Conservation (phyloP, 2,329 filamentous ascomycete genomes). For the Calonectria leucothoes region DNA sequence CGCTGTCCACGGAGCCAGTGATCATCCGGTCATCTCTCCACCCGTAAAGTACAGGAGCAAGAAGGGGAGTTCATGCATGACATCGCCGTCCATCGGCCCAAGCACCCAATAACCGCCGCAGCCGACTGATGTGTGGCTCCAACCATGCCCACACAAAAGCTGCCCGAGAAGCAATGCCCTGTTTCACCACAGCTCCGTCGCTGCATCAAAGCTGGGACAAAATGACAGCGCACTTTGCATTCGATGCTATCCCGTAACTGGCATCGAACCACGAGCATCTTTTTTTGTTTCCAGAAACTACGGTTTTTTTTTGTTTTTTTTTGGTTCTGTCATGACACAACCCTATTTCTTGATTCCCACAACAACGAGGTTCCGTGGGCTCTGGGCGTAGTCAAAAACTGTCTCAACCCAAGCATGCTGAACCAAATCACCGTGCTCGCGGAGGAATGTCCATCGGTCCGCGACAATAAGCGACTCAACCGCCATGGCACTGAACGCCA, state of each 20-base stretch:
- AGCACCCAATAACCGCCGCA: constrained; percentile 32
- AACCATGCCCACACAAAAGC: constrained; percentile 19
- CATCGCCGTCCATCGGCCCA: constrained; percentile 34
- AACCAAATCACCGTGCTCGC: constrained; percentile 78
- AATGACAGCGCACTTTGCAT: constrained; percentile 25
- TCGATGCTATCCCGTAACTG: constrained; percentile 8
- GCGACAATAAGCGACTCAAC: constrained; percentile 91
- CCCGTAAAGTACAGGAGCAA: constrained; percentile 14
- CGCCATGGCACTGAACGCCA: constrained; percentile 93
- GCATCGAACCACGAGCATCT: not conserved
- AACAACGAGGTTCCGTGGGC: constrained; percentile 91
- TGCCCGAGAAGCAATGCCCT: constrained; percentile 21
- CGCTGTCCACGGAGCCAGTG: constrained; percentile 1
- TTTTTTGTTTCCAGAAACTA: not conserved
- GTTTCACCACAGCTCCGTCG: constrained; percentile 23
- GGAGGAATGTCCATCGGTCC: constrained; percentile 89
- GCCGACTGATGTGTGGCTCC: constrained; percentile 26
- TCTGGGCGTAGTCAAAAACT: constrained; percentile 88
- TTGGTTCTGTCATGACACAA: not conserved
- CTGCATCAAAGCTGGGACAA: constrained; percentile 17
- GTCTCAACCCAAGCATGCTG: constrained; percentile 89
- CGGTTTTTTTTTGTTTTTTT: constrained; percentile 6
- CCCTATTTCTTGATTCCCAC: constrained; percentile 82
- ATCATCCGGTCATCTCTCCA: constrained; percentile 5
- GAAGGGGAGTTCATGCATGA: constrained; percentile 42